Conservation (phyloP, 2,329 filamentous ascomycete genomes). For the Aureobasidium uvarum region DNA sequence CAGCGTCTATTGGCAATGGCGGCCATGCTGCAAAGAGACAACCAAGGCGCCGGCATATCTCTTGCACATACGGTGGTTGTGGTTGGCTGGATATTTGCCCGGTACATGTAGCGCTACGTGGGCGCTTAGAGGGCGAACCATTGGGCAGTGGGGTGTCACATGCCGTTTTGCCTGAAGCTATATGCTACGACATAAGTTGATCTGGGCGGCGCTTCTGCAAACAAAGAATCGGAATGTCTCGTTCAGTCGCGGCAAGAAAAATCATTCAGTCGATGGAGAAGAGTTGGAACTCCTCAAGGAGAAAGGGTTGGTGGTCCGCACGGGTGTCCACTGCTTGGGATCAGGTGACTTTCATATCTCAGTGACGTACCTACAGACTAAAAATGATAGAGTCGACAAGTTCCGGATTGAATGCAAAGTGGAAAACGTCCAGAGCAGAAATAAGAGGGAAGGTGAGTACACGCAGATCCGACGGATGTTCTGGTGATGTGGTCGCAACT, state of each 20-base stretch:
- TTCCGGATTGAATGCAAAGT: too few species aligned
- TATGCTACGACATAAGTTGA: not conserved
- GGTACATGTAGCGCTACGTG: constrained; percentile 11
- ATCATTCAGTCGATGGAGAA: not conserved
- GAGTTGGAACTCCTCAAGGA: not conserved
- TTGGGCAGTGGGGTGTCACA: not conserved
- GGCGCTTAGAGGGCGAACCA: constrained; percentile 17
- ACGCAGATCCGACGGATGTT: too few species aligned
- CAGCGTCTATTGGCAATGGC: constrained; percentile 20
- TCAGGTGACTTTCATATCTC: too few species aligned
- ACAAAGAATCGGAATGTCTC: not conserved
- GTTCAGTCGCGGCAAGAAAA: not conserved
- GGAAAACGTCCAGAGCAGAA: too few species aligned
- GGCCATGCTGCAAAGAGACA: not conserved
- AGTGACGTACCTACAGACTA: too few species aligned
- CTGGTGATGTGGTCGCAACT: too few species aligned
- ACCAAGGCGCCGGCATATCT: not conserved
- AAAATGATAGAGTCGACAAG: too few species aligned
- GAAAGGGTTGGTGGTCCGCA: too few species aligned
- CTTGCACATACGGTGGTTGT: not conserved
- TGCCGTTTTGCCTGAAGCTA: not conserved
- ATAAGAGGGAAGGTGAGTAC: too few species aligned
- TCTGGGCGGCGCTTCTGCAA: not conserved
- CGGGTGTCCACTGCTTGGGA: too few species aligned
- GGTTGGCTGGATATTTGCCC: not conserved